phyloP scores from a whole-genome alignment of 164 flowering plant species.

The Warburgia ugandensis region DNA sequence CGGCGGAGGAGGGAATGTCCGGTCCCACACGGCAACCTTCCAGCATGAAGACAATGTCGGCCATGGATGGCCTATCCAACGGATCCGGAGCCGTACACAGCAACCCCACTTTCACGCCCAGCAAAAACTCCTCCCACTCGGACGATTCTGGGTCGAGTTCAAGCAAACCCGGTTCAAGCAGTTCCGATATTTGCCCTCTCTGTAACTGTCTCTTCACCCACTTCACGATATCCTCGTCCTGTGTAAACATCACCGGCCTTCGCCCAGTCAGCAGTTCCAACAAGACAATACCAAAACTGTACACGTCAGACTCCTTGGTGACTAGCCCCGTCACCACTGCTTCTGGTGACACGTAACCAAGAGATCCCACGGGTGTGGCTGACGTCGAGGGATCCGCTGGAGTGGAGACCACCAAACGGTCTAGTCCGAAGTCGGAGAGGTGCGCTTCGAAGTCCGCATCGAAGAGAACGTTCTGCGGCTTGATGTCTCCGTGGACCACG shows the following conservation, averaged over 20 bases:
- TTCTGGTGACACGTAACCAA: slow-evolving; percentile 83
- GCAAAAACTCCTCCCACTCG: slow-evolving; percentile 95
- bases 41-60: slow-evolving; percentile 92
- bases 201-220: slow-evolving; percentile 94
- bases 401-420: slow-evolving; percentile 30
- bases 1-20: slow-evolving; percentile 72
- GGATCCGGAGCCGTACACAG: slow-evolving; percentile 90
- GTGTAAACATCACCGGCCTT: slow-evolving; percentile 71
- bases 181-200: slow-evolving; percentile 68
- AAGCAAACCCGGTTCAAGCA: slow-evolving; percentile 77
- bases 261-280: slow-evolving; percentile 80
- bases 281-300: slow-evolving; percentile 85
- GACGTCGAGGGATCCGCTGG: slow-evolving; percentile 42
- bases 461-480: slow-evolving; percentile 77
- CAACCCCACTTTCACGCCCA: slow-evolving; percentile 84
- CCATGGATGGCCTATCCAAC: slow-evolving; percentile 72
- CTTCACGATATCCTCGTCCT: slow-evolving; percentile 91
- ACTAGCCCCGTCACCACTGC: slow-evolving; percentile 46
- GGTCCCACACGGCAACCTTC: slow-evolving; percentile 94
- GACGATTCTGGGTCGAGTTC: slow-evolving; percentile 96
- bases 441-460: slow-evolving; percentile 98
- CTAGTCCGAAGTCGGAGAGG: slow-evolving; percentile 77
- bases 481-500: slow-evolving; percentile 72
- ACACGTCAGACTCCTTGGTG: slow-evolving; percentile 66
- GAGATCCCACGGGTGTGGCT: slow-evolving; percentile 50